Base-by-base conservation (phyloP, 1,284 basidiomycete species). In the Stygiomarasmius scandens region DNA sequence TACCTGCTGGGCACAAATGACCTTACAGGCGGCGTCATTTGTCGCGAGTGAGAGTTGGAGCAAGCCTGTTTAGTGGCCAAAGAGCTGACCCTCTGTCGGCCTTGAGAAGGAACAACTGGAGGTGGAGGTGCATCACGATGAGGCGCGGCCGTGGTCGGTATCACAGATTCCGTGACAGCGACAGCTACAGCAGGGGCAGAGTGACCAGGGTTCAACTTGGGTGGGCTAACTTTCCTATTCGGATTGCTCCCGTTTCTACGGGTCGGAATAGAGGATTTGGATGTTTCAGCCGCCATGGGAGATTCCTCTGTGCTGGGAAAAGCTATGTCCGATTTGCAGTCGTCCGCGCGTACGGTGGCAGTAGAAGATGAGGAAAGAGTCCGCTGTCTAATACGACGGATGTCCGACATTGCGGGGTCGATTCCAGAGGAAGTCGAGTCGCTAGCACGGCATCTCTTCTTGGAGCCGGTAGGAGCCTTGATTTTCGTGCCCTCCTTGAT, bases 361-460 rank as follows among this genome's bases (percentile, higher is more conserved):
- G 50, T 47, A 23, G 55, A 57, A n/a, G n/a, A 19, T n/a, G 25
- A 29, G 48, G 48, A 49, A 32, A 49, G 48, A 22, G 51, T 57
- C 2, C 55, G 49, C 24, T 47, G 55, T 47, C 45, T 49, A 10
- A 16, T 57, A 16, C 55, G 49, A 8, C 55, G 55, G 24, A 41
- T 38, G 41, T 52, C 23, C 29, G 45, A 20, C n/a, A 56, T 49
- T 14, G 25, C 32, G 1, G 16, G 25, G 25, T 27, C 48, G 19
- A 46, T 11, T 20, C 24, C 34, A 32, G 32, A 49, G 8, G 50
- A 38, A 34, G 45, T 52, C 6, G 50, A 44, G n/a, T 57, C 55
- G 23, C 45, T 49, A 25, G 55, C 55, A n/a, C 55, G 49, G 48
- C 49, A 41, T 6, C 55, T 49, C 47, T 57, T 57, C 50, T 57